Evolutionary conservation across 1,284 basidiomycete species (phyloP).

Genomic region (Heterobasidion parviporum): DNA sequence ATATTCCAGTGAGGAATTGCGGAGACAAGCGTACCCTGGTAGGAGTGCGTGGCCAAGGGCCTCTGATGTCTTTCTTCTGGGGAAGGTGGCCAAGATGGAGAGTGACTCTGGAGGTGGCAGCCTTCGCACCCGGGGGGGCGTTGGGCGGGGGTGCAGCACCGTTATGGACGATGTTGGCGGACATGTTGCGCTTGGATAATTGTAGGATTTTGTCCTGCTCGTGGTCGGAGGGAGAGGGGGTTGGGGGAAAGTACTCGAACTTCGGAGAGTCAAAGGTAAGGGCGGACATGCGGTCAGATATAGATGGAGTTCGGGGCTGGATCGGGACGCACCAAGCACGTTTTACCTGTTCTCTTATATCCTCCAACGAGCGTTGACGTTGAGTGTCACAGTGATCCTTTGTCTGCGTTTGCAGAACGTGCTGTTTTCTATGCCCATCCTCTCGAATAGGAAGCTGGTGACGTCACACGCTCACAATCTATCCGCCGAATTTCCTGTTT

Average conservation of each 20-base stretch:
- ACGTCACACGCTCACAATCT: not conserved
- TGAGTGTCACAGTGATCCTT: not conserved
- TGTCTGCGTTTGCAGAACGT: no score
- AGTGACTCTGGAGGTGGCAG: constrained; percentile 11
- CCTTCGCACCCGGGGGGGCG: not conserved
- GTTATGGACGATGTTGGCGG: constrained; percentile 2
- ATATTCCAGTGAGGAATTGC: not conserved
- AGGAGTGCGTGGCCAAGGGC: constrained; percentile 64
- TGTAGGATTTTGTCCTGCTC: constrained; percentile 3
- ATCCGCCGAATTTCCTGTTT: not conserved
- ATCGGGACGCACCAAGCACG: not conserved
- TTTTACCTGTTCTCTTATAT: not conserved
- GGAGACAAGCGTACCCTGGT: constrained; percentile 40
- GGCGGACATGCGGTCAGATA: not conserved
- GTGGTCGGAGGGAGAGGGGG: constrained; percentile 11
- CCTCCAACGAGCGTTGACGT: not conserved
- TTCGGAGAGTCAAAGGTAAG: constrained; percentile 7
- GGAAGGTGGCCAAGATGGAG: constrained; percentile 67
- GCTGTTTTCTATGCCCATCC: not conserved
- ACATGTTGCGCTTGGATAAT: constrained; percentile 2
- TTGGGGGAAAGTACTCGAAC: constrained; percentile 14
- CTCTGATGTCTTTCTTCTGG: constrained; percentile 59
- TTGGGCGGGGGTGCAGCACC: constrained; percentile 1
- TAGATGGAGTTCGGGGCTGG: not conserved
- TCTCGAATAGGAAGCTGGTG: not conserved